Conservation (phyloP, 2,329 filamentous ascomycete species). For the Dactylella cylindrospora region DNA sequence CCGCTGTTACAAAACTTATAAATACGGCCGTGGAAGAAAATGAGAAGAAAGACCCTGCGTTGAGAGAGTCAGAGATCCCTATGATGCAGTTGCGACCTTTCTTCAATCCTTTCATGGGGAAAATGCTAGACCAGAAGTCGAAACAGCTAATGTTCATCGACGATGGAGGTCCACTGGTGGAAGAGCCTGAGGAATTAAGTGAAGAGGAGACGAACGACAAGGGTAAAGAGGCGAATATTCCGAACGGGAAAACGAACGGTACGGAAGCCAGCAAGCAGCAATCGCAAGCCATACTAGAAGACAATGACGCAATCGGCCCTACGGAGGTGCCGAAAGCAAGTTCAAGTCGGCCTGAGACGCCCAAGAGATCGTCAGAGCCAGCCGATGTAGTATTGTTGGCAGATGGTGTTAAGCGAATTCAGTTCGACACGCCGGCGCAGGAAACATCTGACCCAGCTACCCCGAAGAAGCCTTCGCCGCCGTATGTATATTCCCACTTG, state of each 20-base stretch:
- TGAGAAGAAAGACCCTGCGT: no score
- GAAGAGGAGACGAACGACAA: conserved; percentile 10
- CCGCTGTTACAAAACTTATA: no score
- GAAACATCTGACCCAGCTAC: background rate
- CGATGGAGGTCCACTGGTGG: conserved; percentile 23
- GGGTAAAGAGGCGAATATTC: background rate
- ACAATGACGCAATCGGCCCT: conserved; percentile 8
- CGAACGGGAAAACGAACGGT: conserved; percentile 8
- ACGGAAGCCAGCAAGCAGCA: conserved; percentile 8
- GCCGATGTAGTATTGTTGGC: background rate
- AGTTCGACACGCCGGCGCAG: conserved; percentile 22
- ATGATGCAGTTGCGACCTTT: conserved; percentile 33
- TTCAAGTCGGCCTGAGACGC: no score
- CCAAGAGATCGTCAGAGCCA: background rate
- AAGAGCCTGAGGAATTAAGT: conserved; percentile 23
- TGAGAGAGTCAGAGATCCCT: no score
- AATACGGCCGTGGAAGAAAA: no score
- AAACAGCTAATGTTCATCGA: conserved; percentile 39
- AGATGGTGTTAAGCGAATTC: conserved; percentile 27
- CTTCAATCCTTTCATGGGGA: conserved; percentile 28
- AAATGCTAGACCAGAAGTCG: conserved; percentile 27
- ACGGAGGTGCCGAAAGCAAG: conserved; percentile 5
- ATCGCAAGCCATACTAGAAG: background rate
- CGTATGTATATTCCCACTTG: conserved; percentile 10
- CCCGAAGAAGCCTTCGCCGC: conserved; percentile 17